A percentile compares a stretch with the other conserved stretches of the same genome.
These are phyloP conservation scores for Fusarium sp. DNA, from an alignment of 2,329 filamentous ascomycete genomes.

Conservation along the genomic window DNA sequence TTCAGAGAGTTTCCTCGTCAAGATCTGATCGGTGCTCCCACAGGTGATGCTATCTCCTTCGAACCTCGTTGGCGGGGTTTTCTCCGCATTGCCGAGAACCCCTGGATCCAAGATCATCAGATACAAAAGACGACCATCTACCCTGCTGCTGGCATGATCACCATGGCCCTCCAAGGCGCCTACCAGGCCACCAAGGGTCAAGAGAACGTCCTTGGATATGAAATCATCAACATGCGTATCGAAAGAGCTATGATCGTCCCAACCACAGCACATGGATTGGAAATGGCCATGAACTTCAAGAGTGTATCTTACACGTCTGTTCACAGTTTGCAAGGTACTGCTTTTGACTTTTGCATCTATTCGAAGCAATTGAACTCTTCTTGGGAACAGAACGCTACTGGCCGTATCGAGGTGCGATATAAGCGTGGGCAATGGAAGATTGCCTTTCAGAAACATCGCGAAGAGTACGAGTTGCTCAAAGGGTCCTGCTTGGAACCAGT, in stretches of 20 bases:
- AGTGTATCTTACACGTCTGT: constrained; percentile 7
- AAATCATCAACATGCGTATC: constrained; percentile 58
- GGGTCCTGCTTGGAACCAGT: constrained; percentile 47
- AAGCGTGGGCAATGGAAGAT: constrained; percentile 29
- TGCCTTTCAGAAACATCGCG: constrained; percentile 33
- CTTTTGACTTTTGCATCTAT: constrained; percentile 56
- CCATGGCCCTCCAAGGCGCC: constrained; percentile 60
- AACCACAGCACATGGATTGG: constrained; percentile 56
- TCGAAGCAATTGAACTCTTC: constrained; percentile 53
- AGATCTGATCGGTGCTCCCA: constrained; percentile 61
- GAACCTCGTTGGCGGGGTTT: constrained; percentile 62
- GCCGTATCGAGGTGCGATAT: constrained; percentile 45
- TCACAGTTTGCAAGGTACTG: background rate
- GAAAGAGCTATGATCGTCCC: constrained; percentile 63
- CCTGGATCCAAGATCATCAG: constrained; percentile 63
- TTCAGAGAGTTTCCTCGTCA: constrained; percentile 57
- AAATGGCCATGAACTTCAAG: constrained; percentile 60
- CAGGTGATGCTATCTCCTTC: constrained; percentile 55
- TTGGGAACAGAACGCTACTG: constrained; percentile 57
- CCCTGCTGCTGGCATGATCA: constrained; percentile 60
- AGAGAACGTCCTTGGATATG: constrained; percentile 48
- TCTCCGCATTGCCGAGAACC: constrained; percentile 59
- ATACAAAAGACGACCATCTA: constrained; percentile 62
- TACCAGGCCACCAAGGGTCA: constrained; percentile 50
- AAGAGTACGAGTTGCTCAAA: constrained; percentile 38